Conservation (phyloP, 192 early-diverging fungal species). For the Coemansia sp. region DNA sequence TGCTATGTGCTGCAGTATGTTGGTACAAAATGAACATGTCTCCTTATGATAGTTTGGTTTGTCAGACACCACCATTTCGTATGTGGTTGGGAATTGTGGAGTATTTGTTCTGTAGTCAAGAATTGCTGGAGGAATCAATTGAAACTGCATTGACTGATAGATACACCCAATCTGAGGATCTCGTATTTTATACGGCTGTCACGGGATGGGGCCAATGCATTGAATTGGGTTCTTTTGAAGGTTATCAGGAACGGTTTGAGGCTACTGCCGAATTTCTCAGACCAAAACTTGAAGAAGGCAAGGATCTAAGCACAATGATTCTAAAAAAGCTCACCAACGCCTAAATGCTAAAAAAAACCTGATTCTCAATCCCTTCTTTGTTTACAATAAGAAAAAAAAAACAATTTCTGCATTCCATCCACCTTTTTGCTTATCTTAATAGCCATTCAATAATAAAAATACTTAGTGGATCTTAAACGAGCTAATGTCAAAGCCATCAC, state of each 20-base stretch:
- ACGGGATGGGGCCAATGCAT: slow-evolving; percentile 94
- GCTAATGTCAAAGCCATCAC: slow-evolving; percentile 37
- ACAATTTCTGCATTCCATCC: not conserved
- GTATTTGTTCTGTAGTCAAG: slow-evolving; percentile 80
- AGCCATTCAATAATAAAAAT: not conserved
- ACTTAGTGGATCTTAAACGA: slow-evolving; percentile 35
- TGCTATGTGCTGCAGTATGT: slow-evolving; percentile 92
- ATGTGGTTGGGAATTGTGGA: slow-evolving; percentile 94
- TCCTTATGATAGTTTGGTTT: slow-evolving; percentile 92
- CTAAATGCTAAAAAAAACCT: not conserved
- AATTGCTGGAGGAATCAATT: slow-evolving; percentile 85
- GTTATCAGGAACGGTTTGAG: slow-evolving; percentile 82
- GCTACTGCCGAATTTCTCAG: slow-evolving; percentile 81
- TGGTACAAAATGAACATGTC: slow-evolving; percentile 83
- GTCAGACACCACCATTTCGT: slow-evolving; percentile 92
- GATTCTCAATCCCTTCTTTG: too few species aligned
- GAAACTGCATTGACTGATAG: slow-evolving; percentile 73
- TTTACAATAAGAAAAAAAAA: not conserved
- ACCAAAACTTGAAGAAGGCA: slow-evolving; percentile 59
- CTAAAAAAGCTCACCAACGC: slow-evolving; percentile 46
- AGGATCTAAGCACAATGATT: slow-evolving; percentile 58
- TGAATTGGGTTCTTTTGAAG: slow-evolving; percentile 74
- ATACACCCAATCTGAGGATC: slow-evolving; percentile 73
- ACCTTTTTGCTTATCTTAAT: not conserved
- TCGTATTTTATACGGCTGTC: slow-evolving; percentile 89